Base-by-base conservation (phyloP, 2,329 filamentous ascomycete genomes). In the Pseudogymnoascus sp. region DNA sequence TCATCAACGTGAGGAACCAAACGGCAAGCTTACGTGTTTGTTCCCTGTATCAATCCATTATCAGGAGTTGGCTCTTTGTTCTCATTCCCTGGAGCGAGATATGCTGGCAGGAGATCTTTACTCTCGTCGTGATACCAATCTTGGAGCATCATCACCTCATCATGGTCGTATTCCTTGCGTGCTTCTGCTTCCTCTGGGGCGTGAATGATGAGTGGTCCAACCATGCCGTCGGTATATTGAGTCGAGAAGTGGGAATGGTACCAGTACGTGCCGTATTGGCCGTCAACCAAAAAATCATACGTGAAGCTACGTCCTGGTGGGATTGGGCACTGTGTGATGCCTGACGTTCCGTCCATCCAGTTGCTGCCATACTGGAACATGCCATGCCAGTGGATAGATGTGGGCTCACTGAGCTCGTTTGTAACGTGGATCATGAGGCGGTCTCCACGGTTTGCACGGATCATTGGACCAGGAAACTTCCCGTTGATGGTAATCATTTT, bases 91-190 rank as follows among this genome's bases (percentile, higher is more conserved):
- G 77, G 75, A 60, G 75, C 74, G 43, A 79, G 68, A 35, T 72
- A 68, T 3, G 72, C 68, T 45, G 71, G 69, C 62, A 79, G 70
- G 16, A 78, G 70, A 37, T 72, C 73, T 61, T 72, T 75, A 1
- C 78, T 80, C 8, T 77, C 71, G 58, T 87, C 82, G 67, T 91
- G 86, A 63, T 91, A 91, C 78, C 88, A 88, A 68, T 91, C 88
- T 16, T 85, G 86, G n/a, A 91, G 74, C 65, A 88, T 87, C 16
- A 91, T 70, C 0, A 87, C 77, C 33, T 85, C 75, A 65, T 91
- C 88, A 43, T 78, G 70, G 12, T 81, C 80, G 29, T 75, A 72
- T 35, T 81, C 77, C 64, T 90, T 85, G 67, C 87, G 88, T 67
- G 83, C 49, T 16, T 52, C 8, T 7, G 78, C 76, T 2, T 80